Percentiles rank a stretch among this genome's conserved stretches.
Conservation (phyloP, 2,329 filamentous ascomycete species). For the Talaromyces sp. region DNA sequence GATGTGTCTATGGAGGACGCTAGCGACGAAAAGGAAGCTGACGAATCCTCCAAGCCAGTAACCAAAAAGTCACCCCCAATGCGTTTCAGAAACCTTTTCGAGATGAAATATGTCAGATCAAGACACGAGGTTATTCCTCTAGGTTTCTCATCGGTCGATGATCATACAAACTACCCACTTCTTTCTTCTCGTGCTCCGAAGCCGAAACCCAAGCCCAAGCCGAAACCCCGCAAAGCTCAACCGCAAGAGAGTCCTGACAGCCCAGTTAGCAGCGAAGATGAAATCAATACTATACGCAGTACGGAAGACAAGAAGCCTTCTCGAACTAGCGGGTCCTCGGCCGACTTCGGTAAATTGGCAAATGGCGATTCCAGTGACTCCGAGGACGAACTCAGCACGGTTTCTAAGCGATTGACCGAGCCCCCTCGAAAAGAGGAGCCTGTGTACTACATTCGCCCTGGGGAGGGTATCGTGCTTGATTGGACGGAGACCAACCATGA, state of each 20-base stretch:
- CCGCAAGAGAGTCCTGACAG: slow-evolving; percentile 24
- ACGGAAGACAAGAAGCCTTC: slow-evolving; percentile 20
- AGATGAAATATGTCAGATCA: slow-evolving; percentile 64
- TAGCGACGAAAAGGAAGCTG: slow-evolving; percentile 31
- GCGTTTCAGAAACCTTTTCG: slow-evolving; percentile 70
- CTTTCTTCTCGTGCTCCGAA: slow-evolving; percentile 48
- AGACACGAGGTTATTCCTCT: slow-evolving; percentile 63
- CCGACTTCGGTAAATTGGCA: slow-evolving; percentile 21
- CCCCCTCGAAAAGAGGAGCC: slow-evolving; percentile 28
- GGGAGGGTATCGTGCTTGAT: slow-evolving; percentile 83
- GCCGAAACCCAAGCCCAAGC: slow-evolving; percentile 25
- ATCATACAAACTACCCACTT: slow-evolving; percentile 58
- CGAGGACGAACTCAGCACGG: slow-evolving; percentile 22
- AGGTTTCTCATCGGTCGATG: slow-evolving; percentile 65
- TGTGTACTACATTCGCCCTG: slow-evolving; percentile 70
- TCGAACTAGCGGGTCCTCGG: slow-evolving; percentile 23
- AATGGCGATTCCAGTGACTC: slow-evolving; percentile 24
- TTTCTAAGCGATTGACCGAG: slow-evolving; percentile 24
- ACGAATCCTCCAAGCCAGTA: slow-evolving; percentile 21
- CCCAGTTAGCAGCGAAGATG: slow-evolving; percentile 34
- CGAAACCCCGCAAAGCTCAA: slow-evolving; percentile 21
- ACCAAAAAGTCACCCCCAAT: slow-evolving; percentile 52
- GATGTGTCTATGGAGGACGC: slow-evolving; percentile 81
- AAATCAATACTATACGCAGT: slow-evolving; percentile 27
- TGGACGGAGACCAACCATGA: slow-evolving; percentile 74